These are phyloP conservation scores for Verticillium zaregamsianum DNA, from an alignment of 2,329 filamentous ascomycete genomes.

Conservation along the genomic window DNA sequence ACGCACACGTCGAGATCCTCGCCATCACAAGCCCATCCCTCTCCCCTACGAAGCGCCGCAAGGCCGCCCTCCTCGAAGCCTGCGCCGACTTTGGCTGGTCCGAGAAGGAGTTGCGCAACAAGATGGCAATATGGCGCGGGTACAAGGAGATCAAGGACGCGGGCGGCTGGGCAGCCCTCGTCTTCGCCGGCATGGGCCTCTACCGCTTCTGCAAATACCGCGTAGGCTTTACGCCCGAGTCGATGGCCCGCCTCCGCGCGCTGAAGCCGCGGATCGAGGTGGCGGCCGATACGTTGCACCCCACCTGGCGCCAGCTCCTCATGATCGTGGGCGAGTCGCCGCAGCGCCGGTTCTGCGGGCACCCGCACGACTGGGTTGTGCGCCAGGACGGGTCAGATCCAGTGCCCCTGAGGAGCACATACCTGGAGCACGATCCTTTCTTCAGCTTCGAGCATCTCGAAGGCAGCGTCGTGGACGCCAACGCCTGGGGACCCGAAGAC, in stretches of 20 bases:
- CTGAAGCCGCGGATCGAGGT: constrained; percentile 45
- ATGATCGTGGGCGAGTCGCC: constrained; percentile 38
- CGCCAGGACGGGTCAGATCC: constrained; percentile 33
- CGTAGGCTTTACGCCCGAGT: constrained; percentile 45
- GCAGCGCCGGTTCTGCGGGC: constrained; percentile 36
- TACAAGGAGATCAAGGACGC: constrained; percentile 55
- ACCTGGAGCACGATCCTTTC: constrained; percentile 38
- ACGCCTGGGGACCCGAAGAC: constrained; percentile 38
- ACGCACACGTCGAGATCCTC: constrained; percentile 41
- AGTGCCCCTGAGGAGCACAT: constrained; percentile 39
- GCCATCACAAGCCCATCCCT: constrained; percentile 31
- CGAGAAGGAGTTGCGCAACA: constrained; percentile 53
- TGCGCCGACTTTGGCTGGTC: constrained; percentile 50
- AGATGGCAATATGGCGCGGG: constrained; percentile 47
- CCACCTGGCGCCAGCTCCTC: constrained; percentile 47
- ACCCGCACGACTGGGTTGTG: constrained; percentile 50
- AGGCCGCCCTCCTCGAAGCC: constrained; percentile 47
- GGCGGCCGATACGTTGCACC: constrained; percentile 47
- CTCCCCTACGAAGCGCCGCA: constrained; percentile 43
- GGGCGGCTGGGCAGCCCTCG: constrained; percentile 50
- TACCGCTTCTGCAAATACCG: constrained; percentile 59
- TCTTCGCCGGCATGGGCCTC: constrained; percentile 54
- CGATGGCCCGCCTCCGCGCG: constrained; percentile 40
- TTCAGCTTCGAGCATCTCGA: constrained; percentile 46
- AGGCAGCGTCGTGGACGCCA: constrained; percentile 42